Evolutionary conservation across 371 early-diverging fungal species (phyloP).

Genomic region (Entomophthora muscae): DNA sequence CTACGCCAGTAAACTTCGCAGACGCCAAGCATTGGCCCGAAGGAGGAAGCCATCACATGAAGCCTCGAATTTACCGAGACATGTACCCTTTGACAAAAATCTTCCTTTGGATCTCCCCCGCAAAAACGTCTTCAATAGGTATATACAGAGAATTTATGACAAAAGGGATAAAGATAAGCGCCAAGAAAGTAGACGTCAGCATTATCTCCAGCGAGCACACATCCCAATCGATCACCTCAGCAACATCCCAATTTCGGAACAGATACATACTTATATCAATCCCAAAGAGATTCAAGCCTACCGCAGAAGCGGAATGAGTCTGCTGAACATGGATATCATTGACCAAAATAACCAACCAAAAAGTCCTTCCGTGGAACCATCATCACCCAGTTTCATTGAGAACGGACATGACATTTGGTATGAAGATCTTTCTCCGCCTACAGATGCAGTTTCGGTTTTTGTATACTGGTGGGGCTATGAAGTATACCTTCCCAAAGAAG

Average conservation of each 20-base stretch:
- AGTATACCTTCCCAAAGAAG: not conserved
- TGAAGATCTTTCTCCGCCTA: constrained; percentile 2
- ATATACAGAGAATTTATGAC: not conserved
- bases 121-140: not conserved
- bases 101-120: not conserved
- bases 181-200: not conserved
- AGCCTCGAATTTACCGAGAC: not conserved
- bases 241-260: not conserved
- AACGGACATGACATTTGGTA: constrained; percentile 4
- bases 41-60: not conserved
- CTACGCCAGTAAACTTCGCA: not conserved
- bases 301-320: not conserved
- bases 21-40: not conserved
- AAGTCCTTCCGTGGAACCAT: not conserved
- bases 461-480: constrained; percentile 10
- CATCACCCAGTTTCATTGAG: not conserved
- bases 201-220: constrained; percentile 1
- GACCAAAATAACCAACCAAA: too few relatives aligned
- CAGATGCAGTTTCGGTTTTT: constrained; percentile 7
- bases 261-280: constrained; percentile 1
- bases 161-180: not conserved
- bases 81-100: not conserved
- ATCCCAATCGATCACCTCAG: not conserved
- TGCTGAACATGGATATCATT: not conserved
- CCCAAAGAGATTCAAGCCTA: constrained; percentile 1